Evolutionary conservation across 2,329 filamentous ascomycete species (phyloP).

Genomic region (Hymenoscyphus scutula): DNA sequence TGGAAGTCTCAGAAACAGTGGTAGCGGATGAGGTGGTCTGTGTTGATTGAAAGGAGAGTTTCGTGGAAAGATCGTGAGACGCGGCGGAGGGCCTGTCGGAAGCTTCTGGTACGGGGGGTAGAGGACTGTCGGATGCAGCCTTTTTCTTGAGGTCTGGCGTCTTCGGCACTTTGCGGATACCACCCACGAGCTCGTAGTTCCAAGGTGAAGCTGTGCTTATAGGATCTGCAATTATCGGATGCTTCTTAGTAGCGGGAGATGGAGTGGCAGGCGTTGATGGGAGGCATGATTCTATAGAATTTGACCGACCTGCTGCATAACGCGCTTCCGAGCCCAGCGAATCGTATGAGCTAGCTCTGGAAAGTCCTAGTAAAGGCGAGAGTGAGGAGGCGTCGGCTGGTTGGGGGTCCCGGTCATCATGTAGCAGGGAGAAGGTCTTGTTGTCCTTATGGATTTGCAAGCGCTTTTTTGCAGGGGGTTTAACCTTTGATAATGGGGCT

Average conservation of each 20-base stretch:
- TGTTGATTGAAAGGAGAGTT: conserved; percentile 36
- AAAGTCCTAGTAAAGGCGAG: conserved; percentile 24
- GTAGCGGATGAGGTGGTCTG: conserved; percentile 32
- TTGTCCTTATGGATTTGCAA: conserved; percentile 34
- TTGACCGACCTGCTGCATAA: conserved; percentile 24
- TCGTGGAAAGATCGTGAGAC: conserved; percentile 34
- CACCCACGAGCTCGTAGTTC: conserved; percentile 37
- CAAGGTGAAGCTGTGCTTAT: conserved; percentile 32
- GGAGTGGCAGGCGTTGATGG: conserved; percentile 28
- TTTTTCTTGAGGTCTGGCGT: conserved; percentile 37
- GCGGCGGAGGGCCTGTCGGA: conserved; percentile 22
- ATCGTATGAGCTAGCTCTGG: conserved; percentile 29
- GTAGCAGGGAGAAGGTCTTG: conserved; percentile 35
- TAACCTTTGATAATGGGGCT: conserved; percentile 28
- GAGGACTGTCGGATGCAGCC: conserved; percentile 22
- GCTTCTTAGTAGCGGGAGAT: conserved; percentile 24
- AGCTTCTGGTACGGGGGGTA: conserved; percentile 31
- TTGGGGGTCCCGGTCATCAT: conserved; percentile 24
- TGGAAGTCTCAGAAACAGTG: conserved; percentile 35
- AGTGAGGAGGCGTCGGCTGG: conserved; percentile 22
- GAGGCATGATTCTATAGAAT: conserved; percentile 34
- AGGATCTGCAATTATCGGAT: conserved; percentile 33
- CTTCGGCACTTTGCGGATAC: conserved; percentile 37
- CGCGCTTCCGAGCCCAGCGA: conserved; percentile 26
- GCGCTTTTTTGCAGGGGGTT: conserved; percentile 30